These are phyloP conservation scores for Skeletonema grethae DNA, from an alignment of 108 stramenopile species.

Conservation along the genomic window DNA sequence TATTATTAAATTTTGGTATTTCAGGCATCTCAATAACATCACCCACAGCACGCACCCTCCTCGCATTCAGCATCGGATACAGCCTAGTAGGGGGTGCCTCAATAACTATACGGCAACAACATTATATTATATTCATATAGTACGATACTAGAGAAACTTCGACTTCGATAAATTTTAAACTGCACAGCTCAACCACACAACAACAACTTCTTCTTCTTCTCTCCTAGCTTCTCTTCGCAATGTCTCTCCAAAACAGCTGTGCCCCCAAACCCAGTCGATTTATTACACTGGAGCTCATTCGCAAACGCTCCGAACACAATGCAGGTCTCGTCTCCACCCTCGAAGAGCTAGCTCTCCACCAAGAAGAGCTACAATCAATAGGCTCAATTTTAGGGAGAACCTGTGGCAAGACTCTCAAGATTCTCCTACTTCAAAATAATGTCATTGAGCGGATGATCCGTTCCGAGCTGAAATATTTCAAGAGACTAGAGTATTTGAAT, in stretches of 20 bases:
- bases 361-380: conserved; percentile 87
- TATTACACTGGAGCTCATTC: conserved; percentile 68
- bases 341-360: conserved; percentile 90
- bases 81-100: neutral
- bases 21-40: no score
- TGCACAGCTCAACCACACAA: no score
- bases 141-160: no score
- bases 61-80: conserved; percentile 8
- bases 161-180: no score
- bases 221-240: no score
- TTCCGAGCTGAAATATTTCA: conserved; percentile 70
- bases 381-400: conserved; percentile 67
- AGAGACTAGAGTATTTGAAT: conserved; percentile 87
- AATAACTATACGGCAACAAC: neutral
- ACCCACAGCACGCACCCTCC: neutral
- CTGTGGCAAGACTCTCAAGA: conserved; percentile 82
- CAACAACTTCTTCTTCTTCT: no score
- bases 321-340: conserved; percentile 77
- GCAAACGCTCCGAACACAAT: conserved; percentile 81
- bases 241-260: no score
- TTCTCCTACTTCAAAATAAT: conserved; percentile 91
- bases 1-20: no score
- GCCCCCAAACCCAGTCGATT: conserved; percentile 1
- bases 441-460: conserved; percentile 69
- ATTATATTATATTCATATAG: neutral